Conservation (phyloP, 768 basidiomycete genomes). For the Leccinum pellstonianum region DNA sequence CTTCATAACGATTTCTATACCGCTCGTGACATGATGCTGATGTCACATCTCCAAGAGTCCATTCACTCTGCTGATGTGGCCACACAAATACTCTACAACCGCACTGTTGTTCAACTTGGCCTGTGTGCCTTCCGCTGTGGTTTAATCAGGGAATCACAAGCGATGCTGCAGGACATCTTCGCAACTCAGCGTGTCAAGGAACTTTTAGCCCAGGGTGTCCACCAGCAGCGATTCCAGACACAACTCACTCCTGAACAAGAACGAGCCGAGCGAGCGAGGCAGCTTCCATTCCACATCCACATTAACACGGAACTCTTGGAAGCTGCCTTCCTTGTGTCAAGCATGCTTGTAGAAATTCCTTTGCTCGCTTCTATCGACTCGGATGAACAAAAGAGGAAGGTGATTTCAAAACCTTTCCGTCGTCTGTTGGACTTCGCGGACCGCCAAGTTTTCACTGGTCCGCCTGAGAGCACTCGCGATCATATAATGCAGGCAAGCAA, state of each 20-base stretch:
- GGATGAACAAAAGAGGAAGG: constrained; percentile 90
- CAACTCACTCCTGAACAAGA: constrained; percentile 92
- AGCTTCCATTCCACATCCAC: constrained; percentile 99
- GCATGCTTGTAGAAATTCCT: constrained; percentile 98
- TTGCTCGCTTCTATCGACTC: constrained; percentile 91
- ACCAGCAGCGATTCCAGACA: constrained; percentile 83
- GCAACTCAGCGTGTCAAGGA: constrained; percentile 97
- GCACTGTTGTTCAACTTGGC: constrained; percentile 95
- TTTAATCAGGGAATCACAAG: constrained; percentile 90
- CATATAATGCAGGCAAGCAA: constrained; percentile 99
- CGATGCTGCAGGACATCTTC: constrained; percentile 92
- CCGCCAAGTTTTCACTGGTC: constrained; percentile 95
- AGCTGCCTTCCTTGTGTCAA: constrained; percentile 95
- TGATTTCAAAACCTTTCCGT: constrained; percentile 95
- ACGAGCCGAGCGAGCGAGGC: constrained; percentile 91
- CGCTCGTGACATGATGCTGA: constrained; percentile 95
- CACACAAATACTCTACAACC: constrained; percentile 97
- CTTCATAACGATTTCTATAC: constrained; percentile 96
- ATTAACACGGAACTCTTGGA: constrained; percentile 98
- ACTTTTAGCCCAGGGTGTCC: constrained; percentile 93
- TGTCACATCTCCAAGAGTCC: constrained; percentile 98
- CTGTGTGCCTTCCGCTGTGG: constrained; percentile 96
- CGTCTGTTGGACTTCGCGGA: constrained; percentile 95
- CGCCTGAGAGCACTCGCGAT: constrained; percentile 97
- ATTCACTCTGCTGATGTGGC: constrained; percentile 95